Conservation (phyloP, 192 early-diverging fungal species). For the Endogone sp. region DNA sequence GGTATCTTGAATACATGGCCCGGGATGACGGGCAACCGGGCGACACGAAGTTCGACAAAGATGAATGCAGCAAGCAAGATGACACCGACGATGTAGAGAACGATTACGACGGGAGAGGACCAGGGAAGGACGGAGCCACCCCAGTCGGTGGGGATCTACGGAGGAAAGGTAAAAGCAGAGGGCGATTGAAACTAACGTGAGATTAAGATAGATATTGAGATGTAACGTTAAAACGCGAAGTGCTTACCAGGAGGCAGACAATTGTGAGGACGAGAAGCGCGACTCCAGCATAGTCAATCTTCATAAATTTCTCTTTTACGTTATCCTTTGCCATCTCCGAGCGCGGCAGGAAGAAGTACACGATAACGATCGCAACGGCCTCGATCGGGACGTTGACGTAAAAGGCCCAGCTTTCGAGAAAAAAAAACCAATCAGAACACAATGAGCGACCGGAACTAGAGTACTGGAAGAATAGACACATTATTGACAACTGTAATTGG, state of each 20-base stretch:
- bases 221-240: too few species aligned
- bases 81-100: slow-evolving; percentile 41
- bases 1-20: slow-evolving; percentile 50
- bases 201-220: too few species aligned
- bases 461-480: neutral
- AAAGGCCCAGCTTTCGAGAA: slow-evolving; percentile 81
- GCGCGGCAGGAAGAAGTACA: slow-evolving; percentile 58
- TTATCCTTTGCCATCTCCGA: slow-evolving; percentile 56
- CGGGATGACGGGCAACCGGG: slow-evolving; percentile 68
- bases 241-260: too few species aligned
- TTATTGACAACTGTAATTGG: slow-evolving; percentile 32
- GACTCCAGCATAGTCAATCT: slow-evolving; percentile 64
- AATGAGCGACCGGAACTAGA: neutral
- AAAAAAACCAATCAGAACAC: slow-evolving; percentile 33
- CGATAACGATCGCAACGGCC: slow-evolving; percentile 53
- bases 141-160: slow-evolving; percentile 66
- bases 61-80: slow-evolving; percentile 47
- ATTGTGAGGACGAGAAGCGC: slow-evolving; percentile 34
- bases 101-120: slow-evolving; percentile 55
- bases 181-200: slow-evolving; percentile 56
- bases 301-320: slow-evolving; percentile 50
- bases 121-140: slow-evolving; percentile 70
- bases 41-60: slow-evolving; percentile 54
- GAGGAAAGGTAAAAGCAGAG: slow-evolving; percentile 44
- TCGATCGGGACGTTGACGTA: slow-evolving; percentile 76